Evolutionary conservation across 192 early-diverging fungal species (phyloP).

Genomic region (Linnemannia exigua): DNA sequence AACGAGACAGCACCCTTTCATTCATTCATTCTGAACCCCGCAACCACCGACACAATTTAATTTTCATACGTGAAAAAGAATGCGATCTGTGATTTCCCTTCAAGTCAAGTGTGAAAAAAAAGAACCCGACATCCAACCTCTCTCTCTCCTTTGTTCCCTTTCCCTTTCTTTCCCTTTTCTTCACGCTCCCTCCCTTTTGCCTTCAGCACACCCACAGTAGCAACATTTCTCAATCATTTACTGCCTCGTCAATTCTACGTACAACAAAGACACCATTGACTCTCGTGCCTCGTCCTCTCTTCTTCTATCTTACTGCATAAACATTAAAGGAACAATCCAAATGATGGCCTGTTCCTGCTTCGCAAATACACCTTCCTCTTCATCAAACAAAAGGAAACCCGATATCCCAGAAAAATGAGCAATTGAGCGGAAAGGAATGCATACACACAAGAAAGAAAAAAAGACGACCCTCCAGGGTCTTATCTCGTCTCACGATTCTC

Average conservation of each 20-base stretch:
- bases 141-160: background rate
- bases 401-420: background rate
- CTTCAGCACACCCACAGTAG: background rate
- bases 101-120: no score
- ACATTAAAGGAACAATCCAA: background rate
- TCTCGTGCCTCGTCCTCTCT: background rate
- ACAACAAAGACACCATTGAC: background rate
- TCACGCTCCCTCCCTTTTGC: background rate
- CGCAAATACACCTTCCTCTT: background rate
- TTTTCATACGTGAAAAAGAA: background rate
- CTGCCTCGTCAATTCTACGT: background rate
- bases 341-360: background rate
- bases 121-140: background rate
- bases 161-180: background rate
- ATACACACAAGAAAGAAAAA: background rate
- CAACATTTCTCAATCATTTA: background rate
- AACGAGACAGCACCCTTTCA: background rate
- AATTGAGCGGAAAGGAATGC: background rate
- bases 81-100: background rate
- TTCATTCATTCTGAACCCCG: background rate
- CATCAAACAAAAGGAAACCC: background rate
- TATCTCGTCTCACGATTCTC: constrained; percentile 4
- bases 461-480: background rate
- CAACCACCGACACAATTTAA: background rate
- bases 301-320: background rate